Percentiles rank a stretch among this genome's conserved stretches.
Conservation (phyloP, 1,284 basidiomycete species). For the Ustilago hordei region DNA sequence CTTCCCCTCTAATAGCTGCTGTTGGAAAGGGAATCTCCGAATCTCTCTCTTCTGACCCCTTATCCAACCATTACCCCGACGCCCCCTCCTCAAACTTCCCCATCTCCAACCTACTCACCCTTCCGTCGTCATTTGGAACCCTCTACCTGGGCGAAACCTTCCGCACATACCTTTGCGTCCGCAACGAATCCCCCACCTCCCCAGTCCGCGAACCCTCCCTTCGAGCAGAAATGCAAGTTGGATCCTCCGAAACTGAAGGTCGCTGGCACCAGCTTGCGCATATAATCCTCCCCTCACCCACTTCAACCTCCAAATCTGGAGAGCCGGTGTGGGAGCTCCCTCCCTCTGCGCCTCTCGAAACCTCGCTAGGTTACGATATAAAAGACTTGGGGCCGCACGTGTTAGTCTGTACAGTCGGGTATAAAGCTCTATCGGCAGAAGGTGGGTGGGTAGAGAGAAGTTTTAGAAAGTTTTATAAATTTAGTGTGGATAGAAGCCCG, state of each 20-base stretch:
- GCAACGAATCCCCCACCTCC: constrained; percentile 52
- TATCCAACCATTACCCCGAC: constrained; percentile 10
- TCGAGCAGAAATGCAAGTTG: constrained; percentile 64
- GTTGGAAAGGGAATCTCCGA: constrained; percentile 15
- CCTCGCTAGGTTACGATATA: constrained; percentile 60
- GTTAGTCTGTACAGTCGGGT: constrained; percentile 65
- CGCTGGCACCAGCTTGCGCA: constrained; percentile 37
- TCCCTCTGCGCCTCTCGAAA: constrained; percentile 39
- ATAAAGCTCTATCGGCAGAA: constrained; percentile 23
- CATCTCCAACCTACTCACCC: constrained; percentile 27
- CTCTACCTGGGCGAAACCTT: constrained; percentile 66
- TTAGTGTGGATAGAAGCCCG: constrained; percentile 40
- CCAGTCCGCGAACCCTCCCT: constrained; percentile 49
- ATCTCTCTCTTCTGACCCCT: constrained; percentile 8
- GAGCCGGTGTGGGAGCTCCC: constrained; percentile 23
- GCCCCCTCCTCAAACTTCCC: constrained; percentile 12
- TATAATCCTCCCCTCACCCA: constrained; percentile 27
- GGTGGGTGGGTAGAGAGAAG: constrained; percentile 38
- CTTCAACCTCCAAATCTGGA: constrained; percentile 11
- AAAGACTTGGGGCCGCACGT: constrained; percentile 65
- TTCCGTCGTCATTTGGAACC: constrained; percentile 57
- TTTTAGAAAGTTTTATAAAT: constrained; percentile 68
- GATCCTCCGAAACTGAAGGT: constrained; percentile 15
- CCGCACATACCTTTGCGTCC: constrained; percentile 62
- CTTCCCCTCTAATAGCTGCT: constrained; percentile 2